Conservation (phyloP, 805 yeast species). For the Saccharomycopsis fodiens region DNA sequence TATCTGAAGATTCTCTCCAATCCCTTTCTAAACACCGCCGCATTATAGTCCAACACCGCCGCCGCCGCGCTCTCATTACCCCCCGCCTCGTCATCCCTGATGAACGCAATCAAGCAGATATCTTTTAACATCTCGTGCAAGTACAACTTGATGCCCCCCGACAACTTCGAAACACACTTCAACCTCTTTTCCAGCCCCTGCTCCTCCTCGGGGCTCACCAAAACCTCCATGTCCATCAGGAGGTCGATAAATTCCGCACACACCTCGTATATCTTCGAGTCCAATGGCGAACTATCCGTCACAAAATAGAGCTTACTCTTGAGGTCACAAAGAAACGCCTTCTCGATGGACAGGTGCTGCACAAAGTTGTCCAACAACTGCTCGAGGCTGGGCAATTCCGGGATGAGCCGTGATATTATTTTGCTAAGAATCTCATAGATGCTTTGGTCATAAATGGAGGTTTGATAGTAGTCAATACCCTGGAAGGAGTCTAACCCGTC, state of each 20-base stretch:
- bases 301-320: slow-evolving; percentile 92
- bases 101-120: slow-evolving; percentile 80
- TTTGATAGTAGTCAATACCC: slow-evolving; percentile 67
- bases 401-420: slow-evolving; percentile 84
- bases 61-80: slow-evolving; percentile 36
- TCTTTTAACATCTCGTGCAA: slow-evolving; percentile 91
- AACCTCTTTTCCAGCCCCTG: slow-evolving; percentile 4
- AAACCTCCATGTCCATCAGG: slow-evolving; percentile 76
- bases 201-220: slow-evolving; percentile 35
- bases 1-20: slow-evolving; percentile 48
- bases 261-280: slow-evolving; percentile 89
- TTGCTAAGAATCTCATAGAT: slow-evolving; percentile 93
- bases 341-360: slow-evolving; percentile 84
- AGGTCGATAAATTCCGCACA: slow-evolving; percentile 97
- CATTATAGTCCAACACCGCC: slow-evolving; percentile 82
- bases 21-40: slow-evolving; percentile 69
- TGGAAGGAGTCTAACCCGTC: slow-evolving; percentile 88
- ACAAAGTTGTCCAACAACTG: slow-evolving; percentile 83
- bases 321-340: slow-evolving; percentile 86
- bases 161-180: slow-evolving; percentile 48
- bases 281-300: slow-evolving; percentile 93
- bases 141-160: slow-evolving; percentile 78
- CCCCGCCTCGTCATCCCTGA: slow-evolving; percentile 50
- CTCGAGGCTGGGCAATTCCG: slow-evolving; percentile 82
- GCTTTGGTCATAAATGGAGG: slow-evolving; percentile 92